A percentile compares a stretch with the other conserved stretches of the same genome.
These are phyloP conservation scores for Malus hybrid DNA, from an alignment of 331 rosid species.

Conservation along the genomic window DNA sequence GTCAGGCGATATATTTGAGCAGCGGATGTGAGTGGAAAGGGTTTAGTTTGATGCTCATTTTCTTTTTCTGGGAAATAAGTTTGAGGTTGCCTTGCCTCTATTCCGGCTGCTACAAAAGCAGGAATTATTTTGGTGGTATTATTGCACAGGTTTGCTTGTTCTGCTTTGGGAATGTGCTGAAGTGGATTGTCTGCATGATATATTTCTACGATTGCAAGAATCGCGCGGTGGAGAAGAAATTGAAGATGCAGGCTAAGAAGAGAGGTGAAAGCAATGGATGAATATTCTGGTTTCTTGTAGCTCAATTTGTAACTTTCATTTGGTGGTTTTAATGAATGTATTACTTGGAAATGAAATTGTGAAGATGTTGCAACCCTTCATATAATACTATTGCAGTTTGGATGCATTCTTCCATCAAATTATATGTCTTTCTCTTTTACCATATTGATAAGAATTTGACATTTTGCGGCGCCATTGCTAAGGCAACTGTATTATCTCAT, in stretches of 20 bases:
- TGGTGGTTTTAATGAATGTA: too few relatives aligned
- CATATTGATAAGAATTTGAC: neutral
- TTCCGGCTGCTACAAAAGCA: slow-evolving; percentile 30
- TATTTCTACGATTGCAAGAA: slow-evolving; percentile 57
- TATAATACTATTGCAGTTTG: neutral
- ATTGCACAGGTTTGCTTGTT: slow-evolving; percentile 25
- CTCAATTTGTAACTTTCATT: neutral
- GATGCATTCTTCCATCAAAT: neutral
- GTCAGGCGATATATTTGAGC: slow-evolving; percentile 29
- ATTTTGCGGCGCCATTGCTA: neutral
- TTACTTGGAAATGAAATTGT: neutral
- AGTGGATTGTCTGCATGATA: slow-evolving; percentile 48
- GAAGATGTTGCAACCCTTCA: neutral
- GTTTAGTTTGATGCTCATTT: slow-evolving; percentile 44
- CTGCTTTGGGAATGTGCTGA: slow-evolving; percentile 36
- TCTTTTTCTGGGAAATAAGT: slow-evolving; percentile 35
- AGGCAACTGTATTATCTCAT: neutral
- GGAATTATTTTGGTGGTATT: slow-evolving; percentile 6
- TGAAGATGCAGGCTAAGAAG: slow-evolving; percentile 25
- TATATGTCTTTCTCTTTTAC: too few relatives aligned
- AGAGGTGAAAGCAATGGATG: slow-evolving; percentile 6
- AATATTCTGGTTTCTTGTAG: neutral
- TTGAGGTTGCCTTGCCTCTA: slow-evolving; percentile 31
- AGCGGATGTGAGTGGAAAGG: slow-evolving; percentile 29
- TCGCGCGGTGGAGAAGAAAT: slow-evolving; percentile 31